These are phyloP conservation scores for Curvularia lunata DNA, from an alignment of 2,329 filamentous ascomycete genomes.

Conservation along the genomic window DNA sequence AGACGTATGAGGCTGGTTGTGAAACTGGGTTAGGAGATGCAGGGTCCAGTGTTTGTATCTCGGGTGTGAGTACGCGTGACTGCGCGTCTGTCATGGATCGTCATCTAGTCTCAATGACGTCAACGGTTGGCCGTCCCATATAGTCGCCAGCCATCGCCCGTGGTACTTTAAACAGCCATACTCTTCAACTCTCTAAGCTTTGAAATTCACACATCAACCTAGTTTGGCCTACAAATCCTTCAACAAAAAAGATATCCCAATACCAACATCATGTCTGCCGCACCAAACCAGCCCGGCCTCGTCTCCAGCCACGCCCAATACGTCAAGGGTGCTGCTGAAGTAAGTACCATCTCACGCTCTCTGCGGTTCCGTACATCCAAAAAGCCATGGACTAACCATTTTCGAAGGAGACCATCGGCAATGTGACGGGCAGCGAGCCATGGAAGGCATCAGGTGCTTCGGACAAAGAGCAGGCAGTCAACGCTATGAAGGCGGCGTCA, in stretches of 20 bases:
- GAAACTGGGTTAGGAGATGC: neutral
- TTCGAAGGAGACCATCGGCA: conserved; percentile 64
- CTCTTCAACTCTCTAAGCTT: neutral
- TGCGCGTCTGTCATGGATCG: conserved; percentile 8
- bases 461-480: conserved; percentile 67
- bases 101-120: conserved; percentile 17
- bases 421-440: conserved; percentile 65
- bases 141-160: conserved; percentile 2
- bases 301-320: conserved; percentile 70
- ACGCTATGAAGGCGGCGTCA: conserved; percentile 66
- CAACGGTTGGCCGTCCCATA: conserved; percentile 9
- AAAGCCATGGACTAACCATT: neutral
- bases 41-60: conserved; percentile 5
- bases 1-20: neutral
- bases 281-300: conserved; percentile 61
- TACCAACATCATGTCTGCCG: conserved; percentile 32
- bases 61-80: conserved; percentile 5
- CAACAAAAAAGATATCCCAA: neutral
- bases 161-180: neutral
- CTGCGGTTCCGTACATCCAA: neutral
- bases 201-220: neutral
- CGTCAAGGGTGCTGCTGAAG: conserved; percentile 71
- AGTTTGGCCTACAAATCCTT: neutral
- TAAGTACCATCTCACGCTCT: conserved; percentile 39
- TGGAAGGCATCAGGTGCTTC: conserved; percentile 70